phyloP scores from a whole-genome alignment of 2,329 filamentous ascomycete genomes.

The Claviceps cyperi region DNA sequence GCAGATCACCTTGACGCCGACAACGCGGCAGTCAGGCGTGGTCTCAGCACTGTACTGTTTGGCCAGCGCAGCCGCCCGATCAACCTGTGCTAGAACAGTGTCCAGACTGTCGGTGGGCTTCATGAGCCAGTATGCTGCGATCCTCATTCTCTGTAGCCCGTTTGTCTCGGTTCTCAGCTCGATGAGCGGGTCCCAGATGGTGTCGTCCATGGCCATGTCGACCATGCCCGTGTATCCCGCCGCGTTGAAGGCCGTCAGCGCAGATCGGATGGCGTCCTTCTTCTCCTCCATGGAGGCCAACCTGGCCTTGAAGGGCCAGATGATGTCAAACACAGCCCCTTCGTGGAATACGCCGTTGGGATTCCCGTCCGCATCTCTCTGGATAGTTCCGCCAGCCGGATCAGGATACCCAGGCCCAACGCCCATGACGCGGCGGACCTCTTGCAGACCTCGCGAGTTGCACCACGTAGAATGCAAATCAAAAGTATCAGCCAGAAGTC shows the following conservation, averaged over 20 bases:
- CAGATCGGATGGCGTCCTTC: slow-evolving; percentile 31
- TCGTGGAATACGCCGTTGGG: slow-evolving; percentile 37
- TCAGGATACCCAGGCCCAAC: slow-evolving; percentile 27
- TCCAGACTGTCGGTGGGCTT: slow-evolving; percentile 28
- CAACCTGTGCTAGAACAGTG: slow-evolving; percentile 30
- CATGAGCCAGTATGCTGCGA: slow-evolving; percentile 44
- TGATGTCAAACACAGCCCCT: slow-evolving; percentile 34
- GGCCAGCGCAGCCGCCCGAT: slow-evolving; percentile 31
- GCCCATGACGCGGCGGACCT: slow-evolving; percentile 24
- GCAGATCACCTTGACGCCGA: slow-evolving; percentile 50
- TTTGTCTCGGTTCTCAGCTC: slow-evolving; percentile 25
- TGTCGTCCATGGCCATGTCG: slow-evolving; percentile 49
- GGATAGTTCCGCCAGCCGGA: slow-evolving; percentile 36
- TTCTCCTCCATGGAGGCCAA: slow-evolving; percentile 33
- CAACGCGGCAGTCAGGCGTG: slow-evolving; percentile 30
- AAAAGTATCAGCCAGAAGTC: no score
- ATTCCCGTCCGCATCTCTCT: slow-evolving; percentile 31
- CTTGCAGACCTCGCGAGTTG: slow-evolving; percentile 33
- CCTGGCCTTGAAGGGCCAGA: slow-evolving; percentile 39
- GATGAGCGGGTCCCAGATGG: slow-evolving; percentile 35
- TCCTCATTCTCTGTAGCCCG: slow-evolving; percentile 21
- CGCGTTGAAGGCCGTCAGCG: slow-evolving; percentile 33
- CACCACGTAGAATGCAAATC: slow-evolving; percentile 44
- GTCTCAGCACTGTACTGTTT: slow-evolving; percentile 18
- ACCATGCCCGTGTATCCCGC: slow-evolving; percentile 41